Percentiles rank a stretch among this genome's conserved stretches.
Conservation (phyloP, 345 rosid species). For the Rhizophora apiculata region DNA sequence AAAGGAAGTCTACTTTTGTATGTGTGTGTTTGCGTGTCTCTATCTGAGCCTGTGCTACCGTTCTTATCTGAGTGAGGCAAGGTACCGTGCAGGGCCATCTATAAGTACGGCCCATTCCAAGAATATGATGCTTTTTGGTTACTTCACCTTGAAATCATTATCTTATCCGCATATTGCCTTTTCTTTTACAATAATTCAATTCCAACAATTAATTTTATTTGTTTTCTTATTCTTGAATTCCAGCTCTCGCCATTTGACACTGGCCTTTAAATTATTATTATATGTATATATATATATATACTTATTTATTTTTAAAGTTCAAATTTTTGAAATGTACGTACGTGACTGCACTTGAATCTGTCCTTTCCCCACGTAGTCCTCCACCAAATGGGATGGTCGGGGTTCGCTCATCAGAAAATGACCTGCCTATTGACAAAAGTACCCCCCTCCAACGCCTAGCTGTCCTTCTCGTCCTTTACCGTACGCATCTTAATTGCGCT, state of each 20-base stretch:
- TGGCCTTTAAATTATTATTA: neutral
- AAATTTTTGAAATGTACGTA: neutral
- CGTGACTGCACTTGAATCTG: slow-evolving; percentile 21
- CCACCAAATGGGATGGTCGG: slow-evolving; percentile 20
- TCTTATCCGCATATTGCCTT: no score
- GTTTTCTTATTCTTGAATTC: neutral
- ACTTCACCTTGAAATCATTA: no score
- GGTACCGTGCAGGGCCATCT: neutral
- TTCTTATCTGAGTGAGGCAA: slow-evolving; percentile 20
- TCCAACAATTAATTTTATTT: neutral
- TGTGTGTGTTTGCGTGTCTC: no score
- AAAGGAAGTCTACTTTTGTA: no score
- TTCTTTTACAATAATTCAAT: no score
- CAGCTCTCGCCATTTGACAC: neutral
- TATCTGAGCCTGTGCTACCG: neutral
- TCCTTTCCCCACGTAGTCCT: slow-evolving; percentile 28
- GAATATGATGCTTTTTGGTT: no score
- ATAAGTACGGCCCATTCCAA: slow-evolving; percentile 16
- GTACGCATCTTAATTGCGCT: slow-evolving; percentile 4
- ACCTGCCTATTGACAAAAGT: neutral
- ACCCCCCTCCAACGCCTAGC: slow-evolving; percentile 6
- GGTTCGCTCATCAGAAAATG: slow-evolving; percentile 4
- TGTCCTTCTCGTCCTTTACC: slow-evolving; percentile 24
- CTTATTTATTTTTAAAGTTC: neutral
- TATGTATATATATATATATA: neutral